A percentile compares a stretch with the other conserved stretches of the same genome.
Evolutionary conservation across 140 eudicot genomes (phyloP).

Genomic region (Cichorium intybus): DNA sequence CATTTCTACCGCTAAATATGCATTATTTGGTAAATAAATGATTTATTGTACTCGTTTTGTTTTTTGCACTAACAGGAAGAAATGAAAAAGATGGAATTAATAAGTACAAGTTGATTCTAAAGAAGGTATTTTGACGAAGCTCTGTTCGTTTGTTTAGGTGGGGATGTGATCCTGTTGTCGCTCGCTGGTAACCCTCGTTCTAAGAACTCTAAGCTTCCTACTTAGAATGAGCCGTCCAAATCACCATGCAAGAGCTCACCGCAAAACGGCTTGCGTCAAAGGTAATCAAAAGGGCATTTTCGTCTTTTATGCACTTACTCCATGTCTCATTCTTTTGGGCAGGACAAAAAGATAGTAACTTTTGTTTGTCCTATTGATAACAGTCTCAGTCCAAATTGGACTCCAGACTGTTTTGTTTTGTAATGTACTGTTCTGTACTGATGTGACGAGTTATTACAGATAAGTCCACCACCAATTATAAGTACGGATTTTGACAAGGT

Average conservation of each 20-base stretch:
- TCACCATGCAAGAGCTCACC: conserved; percentile 91
- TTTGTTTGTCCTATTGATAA: neutral
- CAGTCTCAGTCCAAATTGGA: too few relatives aligned
- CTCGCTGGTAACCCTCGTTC: neutral
- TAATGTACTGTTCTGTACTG: neutral
- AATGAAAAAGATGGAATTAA: neutral
- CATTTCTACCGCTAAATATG: neutral
- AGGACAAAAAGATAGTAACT: neutral
- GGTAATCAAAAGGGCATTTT: conserved; percentile 36
- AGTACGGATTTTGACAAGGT: conserved; percentile 87
- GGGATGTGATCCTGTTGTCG: neutral
- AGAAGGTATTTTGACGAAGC: too few relatives aligned
- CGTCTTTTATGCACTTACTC: neutral
- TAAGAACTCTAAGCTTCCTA: neutral
- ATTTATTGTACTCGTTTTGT: neutral
- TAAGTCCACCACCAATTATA: conserved; percentile 85
- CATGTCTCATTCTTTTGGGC: neutral
- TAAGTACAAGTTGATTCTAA: too few relatives aligned
- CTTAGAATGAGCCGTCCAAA: conserved; percentile 64
- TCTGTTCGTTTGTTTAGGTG: too few relatives aligned
- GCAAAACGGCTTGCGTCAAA: conserved; percentile 85
- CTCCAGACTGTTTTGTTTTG: too few relatives aligned
- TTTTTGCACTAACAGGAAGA: neutral
- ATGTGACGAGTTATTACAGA: conserved; percentile 42
- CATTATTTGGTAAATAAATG: too few relatives aligned